Evolutionary conservation across 176 grass and related monocot genomes (phyloP).

Genomic region (Bolboschoenus planiculmis): DNA sequence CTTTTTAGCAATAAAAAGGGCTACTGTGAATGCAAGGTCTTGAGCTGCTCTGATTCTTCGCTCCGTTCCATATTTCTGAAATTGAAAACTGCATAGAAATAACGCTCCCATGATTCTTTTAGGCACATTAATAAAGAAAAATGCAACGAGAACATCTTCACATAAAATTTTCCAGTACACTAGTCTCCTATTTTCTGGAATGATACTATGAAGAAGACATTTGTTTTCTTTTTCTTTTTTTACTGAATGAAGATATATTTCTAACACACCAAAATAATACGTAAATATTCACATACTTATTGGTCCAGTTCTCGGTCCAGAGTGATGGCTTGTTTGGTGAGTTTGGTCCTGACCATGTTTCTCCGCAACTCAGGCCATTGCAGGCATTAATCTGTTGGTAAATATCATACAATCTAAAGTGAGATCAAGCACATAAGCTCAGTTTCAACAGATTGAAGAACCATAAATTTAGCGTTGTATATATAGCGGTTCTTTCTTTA

Average conservation of each 20-base stretch:
- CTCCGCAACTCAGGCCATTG: constrained; percentile 65
- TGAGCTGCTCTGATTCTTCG: constrained; percentile 46
- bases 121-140: background rate
- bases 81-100: background rate
- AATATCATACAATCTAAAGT: constrained; percentile 13
- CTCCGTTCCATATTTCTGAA: constrained; percentile 51
- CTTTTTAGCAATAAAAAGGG: constrained; percentile 69
- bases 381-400: constrained; percentile 73
- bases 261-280: background rate
- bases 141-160: constrained; percentile 5
- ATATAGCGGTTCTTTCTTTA: background rate
- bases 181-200: no score
- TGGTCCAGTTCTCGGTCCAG: constrained; percentile 94
- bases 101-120: background rate
- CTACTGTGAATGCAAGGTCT: constrained; percentile 72
- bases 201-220: no score
- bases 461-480: background rate
- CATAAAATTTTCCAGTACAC: background rate
- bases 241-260: no score
- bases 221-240: no score
- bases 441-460: background rate
- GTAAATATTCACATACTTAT: constrained; percentile 32
- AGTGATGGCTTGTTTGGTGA: constrained; percentile 71
- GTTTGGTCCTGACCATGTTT: constrained; percentile 80
- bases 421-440: background rate